Conservation (phyloP, 192 early-diverging fungal genomes). For the Backusella sp. region DNA sequence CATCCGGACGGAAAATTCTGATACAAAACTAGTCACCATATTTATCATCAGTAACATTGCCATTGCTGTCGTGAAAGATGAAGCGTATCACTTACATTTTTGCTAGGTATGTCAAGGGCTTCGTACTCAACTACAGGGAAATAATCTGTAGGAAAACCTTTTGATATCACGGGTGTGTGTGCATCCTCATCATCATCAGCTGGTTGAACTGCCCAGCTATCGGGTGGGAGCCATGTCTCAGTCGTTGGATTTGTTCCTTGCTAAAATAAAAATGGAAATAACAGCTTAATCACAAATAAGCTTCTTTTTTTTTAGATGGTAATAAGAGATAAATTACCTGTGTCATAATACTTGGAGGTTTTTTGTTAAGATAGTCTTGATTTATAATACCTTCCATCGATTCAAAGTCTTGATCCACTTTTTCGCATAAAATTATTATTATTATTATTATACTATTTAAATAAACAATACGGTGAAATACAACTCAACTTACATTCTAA, state of each 20-base stretch:
- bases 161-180: slow-evolving; percentile 13
- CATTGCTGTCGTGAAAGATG: slow-evolving; percentile 30
- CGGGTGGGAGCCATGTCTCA: slow-evolving; percentile 66
- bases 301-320: background rate
- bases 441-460: background rate
- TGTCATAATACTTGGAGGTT: background rate
- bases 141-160: slow-evolving; percentile 29
- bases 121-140: slow-evolving; percentile 21
- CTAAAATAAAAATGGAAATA: background rate
- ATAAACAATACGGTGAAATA: background rate
- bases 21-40: slow-evolving; percentile 51
- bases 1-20: slow-evolving; percentile 77
- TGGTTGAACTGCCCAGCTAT: slow-evolving; percentile 71
- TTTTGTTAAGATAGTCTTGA: slow-evolving; percentile 24
- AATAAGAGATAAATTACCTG: background rate
- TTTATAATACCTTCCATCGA: slow-evolving; percentile 50
- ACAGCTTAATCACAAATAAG: background rate
- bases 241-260: background rate
- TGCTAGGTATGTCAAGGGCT: slow-evolving; percentile 13
- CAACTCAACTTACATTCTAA: slow-evolving; percentile 7
- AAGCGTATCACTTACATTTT: slow-evolving; percentile 26
- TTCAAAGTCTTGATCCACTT: slow-evolving; percentile 41
- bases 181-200: slow-evolving; percentile 16
- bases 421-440: background rate
- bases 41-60: background rate